A percentile compares a stretch with the other conserved stretches of the same genome.
phyloP scores from a whole-genome alignment of 2,329 filamentous ascomycete species.

The Neonectria sp. region DNA sequence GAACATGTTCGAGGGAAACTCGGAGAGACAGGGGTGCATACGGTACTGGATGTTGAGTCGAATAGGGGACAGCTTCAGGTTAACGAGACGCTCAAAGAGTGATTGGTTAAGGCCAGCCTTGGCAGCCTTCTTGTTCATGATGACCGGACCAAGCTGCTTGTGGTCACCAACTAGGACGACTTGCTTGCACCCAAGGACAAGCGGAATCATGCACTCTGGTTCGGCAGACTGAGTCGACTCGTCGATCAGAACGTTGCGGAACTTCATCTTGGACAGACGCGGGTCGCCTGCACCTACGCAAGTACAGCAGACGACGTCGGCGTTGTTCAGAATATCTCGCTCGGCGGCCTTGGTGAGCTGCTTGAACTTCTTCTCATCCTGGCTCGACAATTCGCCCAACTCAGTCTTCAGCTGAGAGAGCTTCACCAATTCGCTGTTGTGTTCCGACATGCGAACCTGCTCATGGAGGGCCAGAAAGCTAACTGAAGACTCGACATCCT shows the following conservation, averaged over 20 bases:
- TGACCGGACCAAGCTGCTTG: conserved; percentile 97
- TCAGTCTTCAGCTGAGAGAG: conserved; percentile 94
- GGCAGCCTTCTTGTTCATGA: conserved; percentile 99
- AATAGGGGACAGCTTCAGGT: conserved; percentile 91
- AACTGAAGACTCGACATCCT: conserved; percentile 99
- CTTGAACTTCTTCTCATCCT: conserved; percentile 99
- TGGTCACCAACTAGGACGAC: conserved; percentile 99
- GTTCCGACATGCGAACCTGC: conserved; percentile 97
- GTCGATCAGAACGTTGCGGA: conserved; percentile 97
- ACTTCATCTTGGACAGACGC: conserved; percentile 96
- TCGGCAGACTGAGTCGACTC: conserved; percentile 99
- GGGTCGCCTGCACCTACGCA: conserved; percentile 98
- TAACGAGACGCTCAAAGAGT: conserved; percentile 96
- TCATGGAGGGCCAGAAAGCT: conserved; percentile 96
- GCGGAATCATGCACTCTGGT: conserved; percentile 98
- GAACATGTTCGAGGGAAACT: conserved; percentile 99
- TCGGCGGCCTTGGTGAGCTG: conserved; percentile 94
- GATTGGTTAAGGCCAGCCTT: conserved; percentile 98
- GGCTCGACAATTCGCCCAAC: conserved; percentile 90
- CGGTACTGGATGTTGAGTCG: conserved; percentile 97
- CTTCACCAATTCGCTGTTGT: conserved; percentile 93
- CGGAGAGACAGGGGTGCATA: conserved; percentile 97
- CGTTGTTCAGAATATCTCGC: conserved; percentile 93
- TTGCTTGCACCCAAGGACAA: conserved; percentile 98
- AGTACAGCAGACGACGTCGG: conserved; percentile 98